Evolutionary conservation across 345 rosid species (phyloP).

Genomic region (Eucalyptus cloeziana): DNA sequence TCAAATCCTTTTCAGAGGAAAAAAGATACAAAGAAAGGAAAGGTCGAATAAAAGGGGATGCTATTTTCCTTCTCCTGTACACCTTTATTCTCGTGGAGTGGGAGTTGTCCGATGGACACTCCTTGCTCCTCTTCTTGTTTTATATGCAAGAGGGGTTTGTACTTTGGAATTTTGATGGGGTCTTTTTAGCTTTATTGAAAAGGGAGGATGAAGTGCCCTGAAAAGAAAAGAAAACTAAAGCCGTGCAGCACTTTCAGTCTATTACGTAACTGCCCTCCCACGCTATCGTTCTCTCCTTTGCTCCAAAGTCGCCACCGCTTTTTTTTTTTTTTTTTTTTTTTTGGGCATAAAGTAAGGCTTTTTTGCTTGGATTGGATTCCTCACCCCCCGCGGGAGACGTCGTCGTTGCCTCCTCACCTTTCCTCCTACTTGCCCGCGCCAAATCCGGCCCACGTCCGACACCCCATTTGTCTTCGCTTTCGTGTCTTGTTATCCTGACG

Average conservation of each 20-base stretch:
- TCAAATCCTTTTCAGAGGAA: neutral
- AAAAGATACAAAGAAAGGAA: neutral
- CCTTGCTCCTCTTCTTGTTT: neutral
- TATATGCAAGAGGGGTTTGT: neutral
- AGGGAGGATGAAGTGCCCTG: neutral
- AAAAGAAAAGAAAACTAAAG: neutral
- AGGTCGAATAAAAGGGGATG: neutral
- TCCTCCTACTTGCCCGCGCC: neutral
- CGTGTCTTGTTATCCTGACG: neutral
- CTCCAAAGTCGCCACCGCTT: neutral
- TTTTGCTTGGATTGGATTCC: neutral
- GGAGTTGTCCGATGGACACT: neutral
- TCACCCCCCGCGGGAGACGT: neutral
- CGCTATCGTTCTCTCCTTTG: neutral
- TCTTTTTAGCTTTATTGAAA: neutral
- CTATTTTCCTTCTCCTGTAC: rapidly evolving
- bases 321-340: no score
- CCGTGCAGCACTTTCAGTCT: neutral
- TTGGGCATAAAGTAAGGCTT: neutral
- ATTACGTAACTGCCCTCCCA: neutral
- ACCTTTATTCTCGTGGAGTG: neutral
- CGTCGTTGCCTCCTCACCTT: neutral
- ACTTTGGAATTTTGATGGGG: neutral
- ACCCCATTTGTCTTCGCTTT: neutral
- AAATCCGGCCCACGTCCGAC: neutral